Conservation (phyloP, 2,329 filamentous ascomycete genomes). For the Zymoseptoria pseudotritici region DNA sequence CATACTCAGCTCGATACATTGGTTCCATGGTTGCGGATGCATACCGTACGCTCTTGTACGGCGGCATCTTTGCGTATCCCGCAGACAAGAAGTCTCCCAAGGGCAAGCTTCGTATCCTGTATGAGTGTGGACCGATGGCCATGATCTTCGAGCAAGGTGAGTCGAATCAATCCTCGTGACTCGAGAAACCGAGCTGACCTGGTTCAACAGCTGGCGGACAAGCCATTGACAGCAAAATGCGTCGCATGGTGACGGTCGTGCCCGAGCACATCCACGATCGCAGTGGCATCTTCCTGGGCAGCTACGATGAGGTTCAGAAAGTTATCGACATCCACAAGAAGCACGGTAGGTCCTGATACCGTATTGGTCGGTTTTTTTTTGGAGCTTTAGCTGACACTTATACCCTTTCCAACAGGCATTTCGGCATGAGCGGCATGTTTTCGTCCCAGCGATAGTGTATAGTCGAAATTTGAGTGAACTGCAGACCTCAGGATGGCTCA, state of each 20-base stretch:
- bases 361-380: no score
- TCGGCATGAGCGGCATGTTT: constrained; percentile 9
- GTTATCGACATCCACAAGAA: constrained; percentile 75
- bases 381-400: no score
- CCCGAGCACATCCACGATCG: constrained; percentile 92
- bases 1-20: constrained; percentile 92
- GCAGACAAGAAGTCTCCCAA: constrained; percentile 98
- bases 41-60: constrained; percentile 90
- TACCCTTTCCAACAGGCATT: constrained; percentile 3
- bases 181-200: constrained; percentile 12
- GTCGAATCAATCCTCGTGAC: constrained; percentile 27
- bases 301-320: constrained; percentile 91
- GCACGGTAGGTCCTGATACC: constrained; percentile 23
- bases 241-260: constrained; percentile 78
- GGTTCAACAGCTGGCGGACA: constrained; percentile 67
- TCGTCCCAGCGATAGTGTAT: not conserved
- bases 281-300: constrained; percentile 93
- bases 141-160: constrained; percentile 97
- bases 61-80: constrained; percentile 95
- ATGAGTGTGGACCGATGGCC: constrained; percentile 98
- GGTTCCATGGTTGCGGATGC: constrained; percentile 98
- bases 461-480: not conserved
- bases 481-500: not conserved
- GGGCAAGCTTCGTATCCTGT: constrained; percentile 93
- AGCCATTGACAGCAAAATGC: constrained; percentile 85